Base-by-base conservation (phyloP, 352 stramenopile species). In the Pythium oligandrum region DNA sequence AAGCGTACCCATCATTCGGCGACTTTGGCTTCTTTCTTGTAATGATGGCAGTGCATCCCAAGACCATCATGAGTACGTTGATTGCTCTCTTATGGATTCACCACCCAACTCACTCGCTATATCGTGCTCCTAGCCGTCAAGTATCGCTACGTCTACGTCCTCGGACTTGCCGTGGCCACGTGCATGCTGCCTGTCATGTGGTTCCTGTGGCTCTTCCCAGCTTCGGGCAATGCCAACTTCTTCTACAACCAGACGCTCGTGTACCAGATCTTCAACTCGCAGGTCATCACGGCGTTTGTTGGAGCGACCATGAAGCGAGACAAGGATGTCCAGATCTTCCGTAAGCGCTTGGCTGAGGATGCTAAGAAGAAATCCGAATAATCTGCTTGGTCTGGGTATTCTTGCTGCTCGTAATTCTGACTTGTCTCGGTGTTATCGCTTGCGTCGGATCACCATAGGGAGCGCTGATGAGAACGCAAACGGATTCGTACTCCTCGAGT, bases 241-340 rank as follows among this genome's bases (percentile, higher is more conserved):
- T 94, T 90, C 53, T 94, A 92, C 68, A 92, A 90, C 64, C 81
- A 92, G 63, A 94, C 83, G 37, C 65, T 94, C 44, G 79, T 94
- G 47, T 94, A 89, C 53, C 83, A 92, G 60, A 80, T 90, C 52
- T 94, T 94, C 56, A 80, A 78, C 58, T 84, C 78, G 1, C 79
- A 90, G 55, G 60, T 90, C 17, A 75, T 92, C 55, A 83, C 65
- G 8, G 81, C 83, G 48, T 94, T 94, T 38, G 72, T 94, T 7
- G 70, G 71, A 7, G 81, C 79, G 11, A 84, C 75, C 7, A 88
- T 94, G 78, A 90, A 90, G 40, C 77, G 81, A 33, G 83, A 94
- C 70, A 94, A 93, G 59, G 78, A 87, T 31, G 58, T 91, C 34
- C 64, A 82, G 35, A 81, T 80, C 32, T 88, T 70, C 49, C 57